Base-by-base conservation (phyloP, 1,284 basidiomycete species). In the Fomitiporia mediterranea region DNA sequence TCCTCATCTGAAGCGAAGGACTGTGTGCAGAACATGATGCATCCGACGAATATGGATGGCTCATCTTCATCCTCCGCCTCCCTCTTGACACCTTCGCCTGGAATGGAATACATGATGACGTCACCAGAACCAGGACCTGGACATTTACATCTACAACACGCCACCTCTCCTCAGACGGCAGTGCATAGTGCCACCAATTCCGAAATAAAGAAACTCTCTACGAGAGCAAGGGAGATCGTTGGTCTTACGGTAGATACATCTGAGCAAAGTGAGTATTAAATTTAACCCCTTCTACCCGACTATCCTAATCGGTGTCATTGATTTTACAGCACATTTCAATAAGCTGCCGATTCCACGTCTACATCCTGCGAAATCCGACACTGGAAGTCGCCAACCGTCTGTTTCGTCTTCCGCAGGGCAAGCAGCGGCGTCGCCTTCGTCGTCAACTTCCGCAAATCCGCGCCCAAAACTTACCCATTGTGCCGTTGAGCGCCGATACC, bases 401-500 rank as follows among this genome's bases (percentile, higher is more conserved):
- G 15, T 28, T 23, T 15, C 68, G 64, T 17, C 72, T 67, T 51
- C 73, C 68, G 25, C 70, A 67, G 30, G 67, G 28, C 66, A 73
- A 21, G 35, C 43, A 17, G 58, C 70, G 59, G 48, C 67, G 56
- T 48, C 63, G 53, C 60, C 69, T 25, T 62, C 69, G 23, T 50
- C 63, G 15, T 60, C 65, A 27, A 64, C 63, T 25, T 61, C 61
- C 21, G 61, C 65, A 4, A 63, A 69, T 27, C 58, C 60, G 17
- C 81, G 87, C 2, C 82, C 86, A n/a, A 91, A 91, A 70, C 91
- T 89, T 0, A 90, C 89, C 57, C 92, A 95, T 68, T 95, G 92
- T 9, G 93, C 91, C 19, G 94, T 95, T 61, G 93, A 95, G 70
- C 82, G 93, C n/a, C 80, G 93, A 28, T 91, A 94, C 65, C 82